A percentile compares a stretch with the other conserved stretches of the same genome.
Conservation (phyloP, 768 basidiomycete genomes). For the Basidioascus undulatus region DNA sequence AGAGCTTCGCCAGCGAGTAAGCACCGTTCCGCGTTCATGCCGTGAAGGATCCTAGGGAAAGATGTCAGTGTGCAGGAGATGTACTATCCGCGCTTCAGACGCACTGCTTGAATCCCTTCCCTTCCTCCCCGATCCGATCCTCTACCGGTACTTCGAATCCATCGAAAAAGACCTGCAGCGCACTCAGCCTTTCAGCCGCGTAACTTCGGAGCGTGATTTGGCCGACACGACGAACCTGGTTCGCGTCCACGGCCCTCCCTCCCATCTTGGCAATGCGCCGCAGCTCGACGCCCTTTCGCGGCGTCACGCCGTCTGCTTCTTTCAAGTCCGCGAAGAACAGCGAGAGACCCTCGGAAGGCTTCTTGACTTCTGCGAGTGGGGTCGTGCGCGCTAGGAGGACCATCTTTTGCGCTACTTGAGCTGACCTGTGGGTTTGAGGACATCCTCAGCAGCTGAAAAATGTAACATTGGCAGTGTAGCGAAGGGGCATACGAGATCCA, state of each 20-base stretch:
- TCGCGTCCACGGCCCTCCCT: constrained; percentile 10
- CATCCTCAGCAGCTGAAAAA: not conserved
- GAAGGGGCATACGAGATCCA: not conserved
- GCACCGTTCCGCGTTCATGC: constrained; percentile 14
- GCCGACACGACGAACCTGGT: constrained; percentile 3
- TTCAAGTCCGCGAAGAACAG: constrained; percentile 9
- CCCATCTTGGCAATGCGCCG: constrained; percentile 11
- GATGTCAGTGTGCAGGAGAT: no score
- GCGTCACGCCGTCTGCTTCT: not conserved
- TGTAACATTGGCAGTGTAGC: not conserved
- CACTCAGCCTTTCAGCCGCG: not conserved
- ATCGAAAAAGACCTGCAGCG: constrained; percentile 8
- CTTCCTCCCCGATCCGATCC: constrained; percentile 9
- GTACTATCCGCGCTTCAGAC: no score
- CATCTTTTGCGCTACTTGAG: constrained; percentile 8
- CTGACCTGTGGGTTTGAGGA: constrained; percentile 7
- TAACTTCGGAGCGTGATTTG: not conserved
- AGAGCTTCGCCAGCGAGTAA: constrained; percentile 11
- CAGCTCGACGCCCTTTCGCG: not conserved
- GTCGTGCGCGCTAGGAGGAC: constrained; percentile 10
- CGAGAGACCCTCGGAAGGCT: constrained; percentile 6
- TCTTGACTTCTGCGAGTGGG: not conserved
- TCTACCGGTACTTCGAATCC: constrained; percentile 5
- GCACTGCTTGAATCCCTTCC: constrained; percentile 13
- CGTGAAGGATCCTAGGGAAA: constrained; percentile 12